Percentiles rank a stretch among this genome's conserved stretches.
Conservation (phyloP, 805 yeast genomes). For the Yarrowia sp. region DNA sequence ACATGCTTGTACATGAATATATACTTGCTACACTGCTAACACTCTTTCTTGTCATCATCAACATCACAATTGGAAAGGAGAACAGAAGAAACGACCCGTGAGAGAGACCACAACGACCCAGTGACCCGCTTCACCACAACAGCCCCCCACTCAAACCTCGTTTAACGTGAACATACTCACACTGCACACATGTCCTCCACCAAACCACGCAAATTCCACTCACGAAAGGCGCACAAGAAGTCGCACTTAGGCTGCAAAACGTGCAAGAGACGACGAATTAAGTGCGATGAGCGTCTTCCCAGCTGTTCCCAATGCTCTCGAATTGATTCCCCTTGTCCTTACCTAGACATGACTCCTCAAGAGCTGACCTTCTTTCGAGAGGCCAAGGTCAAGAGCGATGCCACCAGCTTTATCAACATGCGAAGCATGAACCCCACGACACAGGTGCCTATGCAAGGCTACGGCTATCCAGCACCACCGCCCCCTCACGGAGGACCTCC, state of each 20-base stretch:
- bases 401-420: slow-evolving; percentile 36
- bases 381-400: slow-evolving; percentile 31
- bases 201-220: slow-evolving; percentile 48
- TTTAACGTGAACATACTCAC: neutral
- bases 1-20: slow-evolving; percentile 31
- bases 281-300: slow-evolving; percentile 71
- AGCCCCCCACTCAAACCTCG: slow-evolving; percentile 1
- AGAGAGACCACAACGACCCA: neutral
- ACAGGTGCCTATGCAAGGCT: slow-evolving; percentile 26
- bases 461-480: slow-evolving; percentile 13
- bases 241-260: slow-evolving; percentile 79
- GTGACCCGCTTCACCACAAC: neutral
- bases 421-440: slow-evolving; percentile 32
- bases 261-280: slow-evolving; percentile 67
- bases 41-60: slow-evolving; percentile 27
- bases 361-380: slow-evolving; percentile 51
- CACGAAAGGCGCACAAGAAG: slow-evolving; percentile 68
- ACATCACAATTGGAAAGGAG: slow-evolving; percentile 11
- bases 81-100: neutral
- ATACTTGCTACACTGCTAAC: slow-evolving; percentile 36
- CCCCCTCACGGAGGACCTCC: slow-evolving; percentile 14
- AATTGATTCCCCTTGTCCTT: slow-evolving; percentile 58
- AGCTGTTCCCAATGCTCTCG: slow-evolving; percentile 62
- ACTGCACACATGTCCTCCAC: slow-evolving; percentile 18
- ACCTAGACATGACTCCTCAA: slow-evolving; percentile 56